Percentiles rank a stretch among this genome's conserved stretches.
Evolutionary conservation across 176 grass and related monocot genomes (phyloP).

Genomic region (Neostapfia colusana): DNA sequence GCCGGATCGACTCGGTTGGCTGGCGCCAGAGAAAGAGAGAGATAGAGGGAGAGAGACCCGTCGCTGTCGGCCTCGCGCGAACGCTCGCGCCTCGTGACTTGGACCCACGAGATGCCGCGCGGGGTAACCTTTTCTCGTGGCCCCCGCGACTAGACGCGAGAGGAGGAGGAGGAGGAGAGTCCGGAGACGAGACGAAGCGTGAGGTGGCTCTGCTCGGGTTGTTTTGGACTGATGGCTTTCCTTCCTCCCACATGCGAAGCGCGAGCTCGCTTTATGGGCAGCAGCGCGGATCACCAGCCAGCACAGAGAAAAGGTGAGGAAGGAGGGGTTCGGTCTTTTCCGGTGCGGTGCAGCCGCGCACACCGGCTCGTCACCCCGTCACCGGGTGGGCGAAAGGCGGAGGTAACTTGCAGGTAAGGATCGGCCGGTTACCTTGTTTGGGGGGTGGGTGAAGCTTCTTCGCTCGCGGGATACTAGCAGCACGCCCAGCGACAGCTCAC

Average conservation of each 20-base stretch:
- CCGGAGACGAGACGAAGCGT: no score
- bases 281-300: slow-evolving; percentile 7
- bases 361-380: not conserved
- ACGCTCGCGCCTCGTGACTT: not conserved
- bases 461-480: not conserved
- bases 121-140: no score
- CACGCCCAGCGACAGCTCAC: not conserved
- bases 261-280: no score
- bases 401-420: not conserved
- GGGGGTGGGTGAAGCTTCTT: not conserved
- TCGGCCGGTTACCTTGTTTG: not conserved
- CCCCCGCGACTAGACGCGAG: not conserved
- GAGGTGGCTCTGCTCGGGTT: no score
- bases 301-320: slow-evolving; percentile 19
- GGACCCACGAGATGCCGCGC: not conserved
- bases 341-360: not conserved
- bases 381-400: no score
- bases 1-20: no score
- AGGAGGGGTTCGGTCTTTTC: not conserved
- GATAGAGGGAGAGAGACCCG: not conserved
- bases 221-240: not conserved
- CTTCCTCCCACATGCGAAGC: slow-evolving; percentile 8
- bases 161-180: not conserved
- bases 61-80: slow-evolving; percentile 1
- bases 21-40: not conserved